Evolutionary conservation across 148 eudicot genomes (phyloP), one percentile per base, ranked within the genome.

Genomic region (Amaranthus cruentus): DNA sequence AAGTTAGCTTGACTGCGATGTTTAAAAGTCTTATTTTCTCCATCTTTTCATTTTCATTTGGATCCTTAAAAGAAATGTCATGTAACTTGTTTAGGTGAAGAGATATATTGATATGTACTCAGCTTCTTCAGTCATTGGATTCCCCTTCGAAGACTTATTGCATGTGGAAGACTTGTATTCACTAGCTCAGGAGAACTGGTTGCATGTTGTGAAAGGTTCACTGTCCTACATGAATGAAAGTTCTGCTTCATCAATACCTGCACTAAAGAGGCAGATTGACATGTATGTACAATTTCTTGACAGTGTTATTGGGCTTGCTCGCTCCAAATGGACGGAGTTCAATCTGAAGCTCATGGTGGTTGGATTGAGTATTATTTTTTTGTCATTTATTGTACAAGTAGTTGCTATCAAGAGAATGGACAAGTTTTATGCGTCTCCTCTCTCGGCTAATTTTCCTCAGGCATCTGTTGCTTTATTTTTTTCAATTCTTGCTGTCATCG

Each of bases 271-370:
- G 74, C 96, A 88, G 81, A 78, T 87, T 79, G 88, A 77, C 72
- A 80, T 90, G 53, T 92, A 90, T 84, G 80, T 82, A n/a, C 81
- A 77, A 38, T 96, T 88, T 78, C 84, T 96, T 81, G 85, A 84
- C 66, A 83, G 84, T 76, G 94, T 92, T 78, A 85, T 96, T 72
- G 92, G 80, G 59, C 91, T 96, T 79, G 93, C 99, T 62, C 97
- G 97, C 70, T 90, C 96, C 48, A 96, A 87, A 81, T 96, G 97
- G 97, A 96, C 99, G 13, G 97, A 92, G 80, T 96, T 92, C 78
- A 80, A 92, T 83, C 82, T 90, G 62, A 83, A 75, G 81, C 76
- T 87, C 68, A 96, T 96, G 97, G 81, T 79, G 77, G 70, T 81
- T 75, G 99, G 99, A 43, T 78, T 92, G 44, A 77, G 83, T 72